Evolutionary conservation across 352 stramenopile species (phyloP), one percentile per base, ranked within the genome.

Genomic region (Phytophthora boehmeriae): DNA sequence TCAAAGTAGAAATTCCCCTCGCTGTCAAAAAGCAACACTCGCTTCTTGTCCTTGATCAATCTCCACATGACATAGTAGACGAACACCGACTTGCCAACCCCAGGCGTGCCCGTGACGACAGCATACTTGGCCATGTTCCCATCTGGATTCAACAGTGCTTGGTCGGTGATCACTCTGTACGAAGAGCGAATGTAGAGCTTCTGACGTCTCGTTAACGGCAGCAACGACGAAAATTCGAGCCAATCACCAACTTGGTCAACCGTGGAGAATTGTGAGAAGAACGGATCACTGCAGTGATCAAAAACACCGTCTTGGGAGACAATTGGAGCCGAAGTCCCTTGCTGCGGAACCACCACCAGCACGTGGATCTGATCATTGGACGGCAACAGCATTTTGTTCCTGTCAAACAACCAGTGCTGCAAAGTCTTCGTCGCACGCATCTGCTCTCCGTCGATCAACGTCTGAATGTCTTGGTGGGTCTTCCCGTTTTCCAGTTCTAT

Each of bases 61-160:
- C 53, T 66, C 63, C 59, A 73, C 56, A 73, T 60, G 8, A 76
- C 36, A 45, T 76, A 76, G 52, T 72, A 68, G 39, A 76, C 19
- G 47, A 76, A 73, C 44, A 71, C 54, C 28, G 68, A 77, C 45
- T 77, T 77, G 2, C 30, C 30, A 36, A 36, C 11, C 30, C 30
- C 30, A 36, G 30, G 30, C 30, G 30, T 36, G 30, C 30, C 30
- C 30, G 30, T 36, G 30, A 36, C 30, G 30, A 36, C 30, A 36
- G 30, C 30, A 36, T 36, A 36, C 11, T 36, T 36, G 6, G 6
- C 6, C 6, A 6, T 6, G 30, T 36, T 36, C 11, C 6, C 6
- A 36, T 36, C 30, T 11, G 11, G 30, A 6, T 36, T 36, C 11
- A 11, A 6, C 30, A 36, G 30, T 11, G 30, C 50, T 60, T 70